A percentile compares a stretch with the other conserved stretches of the same genome.
Conservation (phyloP, 179 eudicot genomes). For the Beta lomatogona region DNA sequence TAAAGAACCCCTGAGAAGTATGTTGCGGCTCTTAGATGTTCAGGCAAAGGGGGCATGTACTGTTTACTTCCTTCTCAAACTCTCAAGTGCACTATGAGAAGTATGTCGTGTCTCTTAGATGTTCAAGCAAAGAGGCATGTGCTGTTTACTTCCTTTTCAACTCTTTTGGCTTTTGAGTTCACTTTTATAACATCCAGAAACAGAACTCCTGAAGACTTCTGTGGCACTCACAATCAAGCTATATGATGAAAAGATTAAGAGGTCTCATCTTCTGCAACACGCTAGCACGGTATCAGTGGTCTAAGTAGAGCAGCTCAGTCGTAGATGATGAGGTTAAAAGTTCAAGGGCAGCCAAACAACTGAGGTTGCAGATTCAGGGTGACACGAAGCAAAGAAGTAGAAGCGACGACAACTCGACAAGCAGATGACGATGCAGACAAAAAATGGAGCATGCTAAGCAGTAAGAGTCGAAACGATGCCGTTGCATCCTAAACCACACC, state of each 20-base stretch:
- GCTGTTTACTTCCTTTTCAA: conserved; percentile 12
- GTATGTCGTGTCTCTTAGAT: conserved; percentile 23
- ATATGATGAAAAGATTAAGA: conserved; percentile 14
- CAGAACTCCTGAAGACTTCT: conserved; percentile 16
- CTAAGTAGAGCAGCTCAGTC: conserved; percentile 26
- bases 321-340: conserved; percentile 18
- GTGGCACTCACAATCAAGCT: conserved; percentile 24
- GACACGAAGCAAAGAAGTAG: conserved; percentile 33
- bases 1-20: conserved; percentile 20
- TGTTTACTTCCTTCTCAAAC: neutral
- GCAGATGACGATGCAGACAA: conserved; percentile 40
- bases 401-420: conserved; percentile 36
- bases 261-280: conserved; percentile 19
- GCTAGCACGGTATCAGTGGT: conserved; percentile 14
- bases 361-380: conserved; percentile 31
- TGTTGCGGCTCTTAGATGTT: conserved; percentile 24
- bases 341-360: conserved; percentile 26
- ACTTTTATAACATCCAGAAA: conserved; percentile 14
- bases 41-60: conserved; percentile 1
- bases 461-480: conserved; percentile 48
- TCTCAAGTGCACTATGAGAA: neutral
- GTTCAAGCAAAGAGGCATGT: conserved; percentile 16
- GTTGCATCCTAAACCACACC: conserved; percentile 47
- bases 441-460: conserved; percentile 40
- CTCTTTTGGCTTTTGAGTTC: neutral